Base-by-base conservation (phyloP, 768 basidiomycete species). In the Tulasnella sp. region DNA sequence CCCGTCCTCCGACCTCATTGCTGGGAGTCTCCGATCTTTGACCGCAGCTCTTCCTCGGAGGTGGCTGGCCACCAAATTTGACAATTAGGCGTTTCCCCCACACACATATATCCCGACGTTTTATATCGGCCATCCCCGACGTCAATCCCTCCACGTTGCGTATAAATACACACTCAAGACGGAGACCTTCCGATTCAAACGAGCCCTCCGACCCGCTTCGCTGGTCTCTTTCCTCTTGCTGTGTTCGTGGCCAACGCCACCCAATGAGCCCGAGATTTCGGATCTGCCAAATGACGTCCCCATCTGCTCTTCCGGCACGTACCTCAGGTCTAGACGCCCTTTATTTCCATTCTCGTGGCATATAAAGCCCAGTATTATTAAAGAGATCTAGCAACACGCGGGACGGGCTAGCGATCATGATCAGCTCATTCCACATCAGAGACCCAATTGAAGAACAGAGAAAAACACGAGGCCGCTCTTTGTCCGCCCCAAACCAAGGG, bases 401-500 rank as follows among this genome's bases (percentile, higher is more conserved):
- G 31, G 36, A 16, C 62, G 62, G 34, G 62, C n/a, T 16, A 36
- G 31, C 62, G 27, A 36, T 68, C 62, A 68, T 7, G 62, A 68
- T 36, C 34, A 68, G 18, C 16, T 34, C 62, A 10, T 34, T 5
- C 62, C 62, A 34, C 10, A 31, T 68, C 27, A 34, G 34, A 31
- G n/a, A 31, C 62, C 34, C 31, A 68, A 68, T 21, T 7, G 52
- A 52, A 52, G 52, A 68, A 36, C n/a, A 68, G 3, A 68, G 62
- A 68, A 36, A 68, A 68, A 68, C 62, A 68, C 62, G 62, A 68
- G 62, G 62, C 62, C 62, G 62, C 62, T 68, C 62, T 68, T 27
- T 68, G 62, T 68, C 62, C 62, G 62, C 62, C 27, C 34, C 16
- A 3, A 36, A 68, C n/a, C 31, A 27, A 27, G 62, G 34, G 62